Evolutionary conservation across 2,329 filamentous ascomycete genomes (phyloP), one percentile per base, ranked within the genome.

Genomic region (Cadophora malorum): DNA sequence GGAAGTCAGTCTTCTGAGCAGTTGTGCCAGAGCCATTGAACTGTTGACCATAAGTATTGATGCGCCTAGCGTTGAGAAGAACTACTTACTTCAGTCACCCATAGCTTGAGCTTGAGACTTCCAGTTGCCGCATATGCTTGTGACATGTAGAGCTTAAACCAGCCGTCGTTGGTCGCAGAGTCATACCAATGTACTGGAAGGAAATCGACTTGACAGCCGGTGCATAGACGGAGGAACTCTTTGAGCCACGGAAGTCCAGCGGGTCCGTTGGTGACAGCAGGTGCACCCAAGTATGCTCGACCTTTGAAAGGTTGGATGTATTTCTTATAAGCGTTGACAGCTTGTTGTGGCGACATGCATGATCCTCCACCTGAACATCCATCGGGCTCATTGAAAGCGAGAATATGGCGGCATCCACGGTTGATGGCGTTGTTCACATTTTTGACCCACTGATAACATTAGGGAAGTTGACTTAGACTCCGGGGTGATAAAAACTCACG

Each of bases 351-450:
- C 14, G 53, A 65, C 62, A 71, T 65, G 38, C 65, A 68, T 7
- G 69, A 67, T 31, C 64, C 62, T 16, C 66, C 63, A 5, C 60
- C 38, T 1, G 33, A 19, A 56, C 63, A 69, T 19, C 31, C 56
- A 35, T 72, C 68, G 3, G 68, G 70, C 35, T 72, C 67, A n/a
- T 72, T 70, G 85, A 91, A 91, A 78, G 84, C 83, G 75, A 91
- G 83, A 64, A 91, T 78, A 73, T 83, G 82, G 71, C 82, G 83
- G 72, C 83, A 79, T 68, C 89, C 88, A 14, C 76, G 76, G 63
- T 77, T 73, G 69, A 91, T 83, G 69, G 86, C 84, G 33, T 79
- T 74, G 66, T 83, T 76, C 63, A 83, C 87, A 71, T 85, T 83
- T n/a, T 67, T 62, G 23, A n/a, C 72, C 87, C 88, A 91, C 67